A percentile compares a stretch with the other conserved stretches of the same genome.
phyloP scores from a whole-genome alignment of 371 early-diverging fungal species.

The Coemansia sp. region DNA sequence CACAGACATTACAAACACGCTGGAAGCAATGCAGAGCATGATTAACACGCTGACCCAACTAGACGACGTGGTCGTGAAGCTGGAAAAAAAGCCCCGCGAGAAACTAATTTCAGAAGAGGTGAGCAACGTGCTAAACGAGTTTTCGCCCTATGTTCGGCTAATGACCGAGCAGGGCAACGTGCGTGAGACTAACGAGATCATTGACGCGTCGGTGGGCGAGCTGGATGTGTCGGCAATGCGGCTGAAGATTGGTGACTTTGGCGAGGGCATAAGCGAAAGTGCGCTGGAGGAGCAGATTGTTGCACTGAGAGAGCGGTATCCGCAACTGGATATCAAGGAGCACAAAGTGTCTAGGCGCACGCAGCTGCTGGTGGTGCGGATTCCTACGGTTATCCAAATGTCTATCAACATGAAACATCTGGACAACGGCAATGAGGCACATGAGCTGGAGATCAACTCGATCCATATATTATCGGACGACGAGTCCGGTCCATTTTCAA shows the following conservation, averaged over 20 bases:
- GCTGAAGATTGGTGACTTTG: slow-evolving; percentile 42
- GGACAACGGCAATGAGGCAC: slow-evolving; percentile 6
- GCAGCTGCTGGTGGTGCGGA: slow-evolving; percentile 32
- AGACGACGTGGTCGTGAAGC: slow-evolving; percentile 25
- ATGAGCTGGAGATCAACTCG: slow-evolving; percentile 23
- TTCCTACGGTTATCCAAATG: slow-evolving; percentile 42
- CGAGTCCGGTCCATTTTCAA: slow-evolving; percentile 31
- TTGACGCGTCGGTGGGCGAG: slow-evolving; percentile 33
- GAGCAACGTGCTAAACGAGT: slow-evolving; percentile 23
- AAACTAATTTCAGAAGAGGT: slow-evolving; percentile 42
- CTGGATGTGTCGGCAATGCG: slow-evolving; percentile 46
- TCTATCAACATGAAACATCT: slow-evolving; percentile 34
- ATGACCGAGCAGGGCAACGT: slow-evolving; percentile 36
- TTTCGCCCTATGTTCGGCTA: slow-evolving; percentile 36
- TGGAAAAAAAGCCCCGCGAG: slow-evolving; percentile 46
- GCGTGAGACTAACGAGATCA: slow-evolving; percentile 15
- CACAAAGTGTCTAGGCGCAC: slow-evolving; percentile 25
- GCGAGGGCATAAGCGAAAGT: slow-evolving; percentile 26
- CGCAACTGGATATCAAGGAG: slow-evolving; percentile 17
- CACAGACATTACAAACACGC: slow-evolving; percentile 35
- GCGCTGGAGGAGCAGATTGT: slow-evolving; percentile 27
- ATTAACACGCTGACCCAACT: slow-evolving; percentile 25
- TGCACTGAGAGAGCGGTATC: slow-evolving; percentile 20
- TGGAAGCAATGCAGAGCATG: slow-evolving; percentile 41
- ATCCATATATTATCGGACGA: slow-evolving; percentile 32